Percentiles rank a stretch among this genome's conserved stretches.
These are phyloP conservation scores for Debaryomycetaceae sp. DNA, from an alignment of 1,139 yeast genomes.

Conservation along the genomic window DNA sequence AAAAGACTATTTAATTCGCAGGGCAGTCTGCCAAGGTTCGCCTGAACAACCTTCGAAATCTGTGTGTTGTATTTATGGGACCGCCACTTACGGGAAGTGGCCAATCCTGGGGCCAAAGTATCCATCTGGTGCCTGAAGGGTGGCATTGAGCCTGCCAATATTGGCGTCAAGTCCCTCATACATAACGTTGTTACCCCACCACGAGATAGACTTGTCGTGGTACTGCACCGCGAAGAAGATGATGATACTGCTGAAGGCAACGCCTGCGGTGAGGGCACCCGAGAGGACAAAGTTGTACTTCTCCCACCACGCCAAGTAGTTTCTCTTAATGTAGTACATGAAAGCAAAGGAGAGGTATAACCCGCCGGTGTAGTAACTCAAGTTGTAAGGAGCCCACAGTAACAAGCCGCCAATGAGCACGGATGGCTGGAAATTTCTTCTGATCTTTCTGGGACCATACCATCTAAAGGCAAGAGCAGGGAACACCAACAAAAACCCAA, in stretches of 20 bases:
- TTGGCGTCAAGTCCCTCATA: slow-evolving; percentile 42
- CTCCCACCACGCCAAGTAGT: slow-evolving; percentile 51
- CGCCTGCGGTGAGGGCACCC: slow-evolving; percentile 49
- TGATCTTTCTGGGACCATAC: slow-evolving; percentile 24
- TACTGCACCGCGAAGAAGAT: slow-evolving; percentile 54
- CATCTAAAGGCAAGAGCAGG: slow-evolving; percentile 38
- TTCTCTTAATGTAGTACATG: slow-evolving; percentile 42
- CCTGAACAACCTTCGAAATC: not conserved
- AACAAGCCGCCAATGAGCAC: slow-evolving; percentile 36
- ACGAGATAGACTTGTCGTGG: slow-evolving; percentile 30
- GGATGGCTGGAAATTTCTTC: slow-evolving; percentile 41
- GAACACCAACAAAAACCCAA: slow-evolving; percentile 46
- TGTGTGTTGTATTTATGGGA: not conserved
- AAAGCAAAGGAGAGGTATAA: slow-evolving; percentile 37
- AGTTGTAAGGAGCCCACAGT: slow-evolving; percentile 46
- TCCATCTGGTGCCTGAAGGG: slow-evolving; percentile 28
- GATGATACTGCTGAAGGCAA: slow-evolving; percentile 47
- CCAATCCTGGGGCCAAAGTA: slow-evolving; percentile 44
- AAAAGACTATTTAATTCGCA: slow-evolving; percentile 3
- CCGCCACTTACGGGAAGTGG: slow-evolving; percentile 18
- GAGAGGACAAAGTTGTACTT: slow-evolving; percentile 54
- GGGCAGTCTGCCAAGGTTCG: not conserved
- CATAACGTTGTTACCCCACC: slow-evolving; percentile 60
- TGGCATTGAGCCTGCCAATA: slow-evolving; percentile 12
- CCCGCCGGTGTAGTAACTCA: slow-evolving; percentile 45